Evolutionary conservation across 2,329 filamentous ascomycete genomes (phyloP).

Genomic region (Phialemoniopsis sp.): DNA sequence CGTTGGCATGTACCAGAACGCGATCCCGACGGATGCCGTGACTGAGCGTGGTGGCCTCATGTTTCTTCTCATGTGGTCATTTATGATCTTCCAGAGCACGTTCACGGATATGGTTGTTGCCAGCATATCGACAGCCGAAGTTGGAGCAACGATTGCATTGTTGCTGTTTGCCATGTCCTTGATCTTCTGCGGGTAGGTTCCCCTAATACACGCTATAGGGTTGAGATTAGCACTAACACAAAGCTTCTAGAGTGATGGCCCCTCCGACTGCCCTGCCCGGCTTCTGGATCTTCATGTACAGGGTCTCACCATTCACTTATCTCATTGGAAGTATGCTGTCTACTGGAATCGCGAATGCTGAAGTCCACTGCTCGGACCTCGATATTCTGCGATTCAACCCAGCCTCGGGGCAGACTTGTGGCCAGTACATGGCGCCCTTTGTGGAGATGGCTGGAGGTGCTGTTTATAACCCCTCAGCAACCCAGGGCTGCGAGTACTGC

Average conservation of each 20-base stretch:
- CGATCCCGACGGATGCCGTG: constrained; percentile 38
- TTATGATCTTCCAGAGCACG: constrained; percentile 63
- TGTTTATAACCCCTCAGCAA: constrained; percentile 33
- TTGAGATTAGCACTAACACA: constrained; percentile 37
- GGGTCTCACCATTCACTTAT: constrained; percentile 71
- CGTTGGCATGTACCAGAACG: constrained; percentile 55
- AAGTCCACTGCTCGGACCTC: constrained; percentile 55
- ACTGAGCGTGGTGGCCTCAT: constrained; percentile 59
- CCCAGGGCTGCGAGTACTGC: background rate
- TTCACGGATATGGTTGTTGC: constrained; percentile 64
- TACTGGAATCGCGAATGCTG: constrained; percentile 56
- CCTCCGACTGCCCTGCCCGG: constrained; percentile 56
- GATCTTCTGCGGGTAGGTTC: constrained; percentile 59
- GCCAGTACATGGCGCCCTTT: constrained; percentile 45
- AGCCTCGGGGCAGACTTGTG: constrained; percentile 46
- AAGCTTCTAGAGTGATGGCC: constrained; percentile 69
- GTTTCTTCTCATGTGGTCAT: constrained; percentile 61
- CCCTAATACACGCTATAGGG: constrained; percentile 36
- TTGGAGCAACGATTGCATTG: constrained; percentile 62
- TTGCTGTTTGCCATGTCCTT: constrained; percentile 60
- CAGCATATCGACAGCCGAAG: constrained; percentile 61
- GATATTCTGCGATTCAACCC: constrained; percentile 62
- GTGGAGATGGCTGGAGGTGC: constrained; percentile 40
- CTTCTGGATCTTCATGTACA: constrained; percentile 78
- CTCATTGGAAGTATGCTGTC: constrained; percentile 62